These are phyloP conservation scores for Mycosphaerella arachidis DNA, from an alignment of 2,329 filamentous ascomycete species.

Conservation along the genomic window DNA sequence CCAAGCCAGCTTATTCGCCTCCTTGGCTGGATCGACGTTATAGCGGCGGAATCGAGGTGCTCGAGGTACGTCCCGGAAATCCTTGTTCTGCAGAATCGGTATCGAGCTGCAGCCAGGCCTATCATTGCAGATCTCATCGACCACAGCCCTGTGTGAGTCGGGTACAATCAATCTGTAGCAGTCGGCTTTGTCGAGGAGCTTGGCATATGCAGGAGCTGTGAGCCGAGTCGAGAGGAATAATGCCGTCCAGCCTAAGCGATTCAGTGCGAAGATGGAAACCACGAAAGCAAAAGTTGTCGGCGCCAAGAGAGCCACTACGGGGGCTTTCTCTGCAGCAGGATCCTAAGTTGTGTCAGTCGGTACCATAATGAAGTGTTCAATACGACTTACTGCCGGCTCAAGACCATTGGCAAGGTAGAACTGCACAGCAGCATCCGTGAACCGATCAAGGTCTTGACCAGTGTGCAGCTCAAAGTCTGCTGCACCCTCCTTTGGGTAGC, in stretches of 20 bases:
- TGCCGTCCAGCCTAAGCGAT: conserved; percentile 52
- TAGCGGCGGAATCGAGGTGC: conserved; percentile 12
- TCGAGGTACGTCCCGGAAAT: conserved; percentile 19
- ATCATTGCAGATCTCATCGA: conserved; percentile 31
- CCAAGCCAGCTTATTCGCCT: conserved; percentile 36
- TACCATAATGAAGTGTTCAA: too few relatives aligned
- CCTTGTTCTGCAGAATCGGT: conserved; percentile 22
- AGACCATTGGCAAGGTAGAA: conserved; percentile 27
- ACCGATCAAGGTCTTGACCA: conserved; percentile 25
- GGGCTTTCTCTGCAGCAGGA: conserved; percentile 21
- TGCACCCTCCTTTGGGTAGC: conserved; percentile 26
- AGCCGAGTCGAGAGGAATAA: conserved; percentile 54
- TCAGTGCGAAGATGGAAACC: conserved; percentile 51
- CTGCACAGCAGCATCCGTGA: conserved; percentile 25
- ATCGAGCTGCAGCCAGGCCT: conserved; percentile 31
- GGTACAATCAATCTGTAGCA: conserved; percentile 29
- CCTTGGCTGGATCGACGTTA: conserved; percentile 21
- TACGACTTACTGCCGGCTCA: conserved; percentile 24
- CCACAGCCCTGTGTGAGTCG: conserved; percentile 23
- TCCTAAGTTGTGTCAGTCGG: conserved; percentile 15
- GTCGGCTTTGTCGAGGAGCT: conserved; percentile 43
- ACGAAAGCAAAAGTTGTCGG: conserved; percentile 54
- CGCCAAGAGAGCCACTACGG: conserved; percentile 49
- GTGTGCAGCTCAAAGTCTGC: conserved; percentile 31
- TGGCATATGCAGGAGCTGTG: conserved; percentile 47